Conservation (phyloP, 2,329 filamentous ascomycete species). For the Phaeosphaeriaceae sp. region DNA sequence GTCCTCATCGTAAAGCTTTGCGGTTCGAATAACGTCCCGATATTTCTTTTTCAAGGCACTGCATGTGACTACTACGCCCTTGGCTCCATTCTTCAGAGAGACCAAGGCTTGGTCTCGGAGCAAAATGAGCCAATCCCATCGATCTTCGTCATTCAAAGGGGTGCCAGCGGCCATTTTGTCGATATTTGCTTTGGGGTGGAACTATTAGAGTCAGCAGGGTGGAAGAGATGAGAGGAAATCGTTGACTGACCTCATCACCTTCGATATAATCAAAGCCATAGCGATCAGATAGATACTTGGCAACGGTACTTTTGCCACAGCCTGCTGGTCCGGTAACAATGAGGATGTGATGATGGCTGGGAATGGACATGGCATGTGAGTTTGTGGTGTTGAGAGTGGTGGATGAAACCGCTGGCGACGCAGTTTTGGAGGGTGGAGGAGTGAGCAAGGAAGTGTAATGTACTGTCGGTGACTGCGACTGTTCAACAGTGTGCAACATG, state of each 20-base stretch:
- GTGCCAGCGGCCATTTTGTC: slow-evolving; percentile 88
- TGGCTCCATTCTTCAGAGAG: slow-evolving; percentile 42
- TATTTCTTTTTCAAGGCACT: slow-evolving; percentile 97
- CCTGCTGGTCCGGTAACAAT: slow-evolving; percentile 61
- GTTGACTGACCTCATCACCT: slow-evolving; percentile 56
- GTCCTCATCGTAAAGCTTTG: slow-evolving; percentile 55
- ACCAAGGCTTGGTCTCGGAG: slow-evolving; percentile 55
- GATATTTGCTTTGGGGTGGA: slow-evolving; percentile 58
- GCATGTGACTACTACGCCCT: slow-evolving; percentile 90
- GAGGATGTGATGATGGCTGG: slow-evolving; percentile 56
- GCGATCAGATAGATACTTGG: slow-evolving; percentile 52
- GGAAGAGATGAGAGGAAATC: background rate
- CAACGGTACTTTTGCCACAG: slow-evolving; percentile 61
- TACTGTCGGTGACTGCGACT: slow-evolving; percentile 29
- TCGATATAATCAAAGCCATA: slow-evolving; percentile 57
- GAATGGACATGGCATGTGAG: slow-evolving; percentile 33
- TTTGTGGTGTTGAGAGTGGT: slow-evolving; percentile 20
- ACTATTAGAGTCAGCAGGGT: slow-evolving; percentile 40
- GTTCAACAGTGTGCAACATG: slow-evolving; percentile 47
- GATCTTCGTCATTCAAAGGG: slow-evolving; percentile 88
- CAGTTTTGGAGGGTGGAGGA: slow-evolving; percentile 36
- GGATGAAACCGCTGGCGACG: slow-evolving; percentile 30
- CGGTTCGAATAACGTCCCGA: slow-evolving; percentile 70
- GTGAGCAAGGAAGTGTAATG: slow-evolving; percentile 42
- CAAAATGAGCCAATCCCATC: slow-evolving; percentile 89